Conservation (phyloP, 768 basidiomycete species). For the Porphyrellus cyaneotinctus region DNA sequence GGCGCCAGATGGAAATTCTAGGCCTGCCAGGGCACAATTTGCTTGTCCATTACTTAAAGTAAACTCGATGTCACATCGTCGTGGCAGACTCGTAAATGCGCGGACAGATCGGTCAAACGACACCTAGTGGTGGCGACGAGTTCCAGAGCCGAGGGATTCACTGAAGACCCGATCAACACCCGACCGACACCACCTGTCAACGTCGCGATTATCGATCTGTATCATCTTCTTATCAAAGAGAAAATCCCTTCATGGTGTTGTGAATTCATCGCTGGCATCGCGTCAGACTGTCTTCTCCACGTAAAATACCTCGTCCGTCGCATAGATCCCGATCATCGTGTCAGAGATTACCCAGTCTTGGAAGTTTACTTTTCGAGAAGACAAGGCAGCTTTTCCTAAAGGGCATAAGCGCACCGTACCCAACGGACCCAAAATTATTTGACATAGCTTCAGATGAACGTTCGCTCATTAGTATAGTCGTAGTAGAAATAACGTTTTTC, state of each 20-base stretch:
- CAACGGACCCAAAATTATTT: constrained; percentile 14
- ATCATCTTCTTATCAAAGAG: constrained; percentile 11
- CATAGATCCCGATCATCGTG: constrained; percentile 12
- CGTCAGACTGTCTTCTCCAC: constrained; percentile 19
- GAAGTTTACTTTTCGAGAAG: constrained; percentile 9
- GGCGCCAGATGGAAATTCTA: not conserved
- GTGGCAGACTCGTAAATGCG: not conserved
- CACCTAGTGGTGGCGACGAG: constrained; percentile 3
- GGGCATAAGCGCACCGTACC: constrained; percentile 12
- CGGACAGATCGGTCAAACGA: constrained; percentile 3
- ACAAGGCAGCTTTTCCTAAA: constrained; percentile 12
- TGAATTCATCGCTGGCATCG: constrained; percentile 7
- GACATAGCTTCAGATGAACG: constrained; percentile 4
- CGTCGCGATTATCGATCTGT: constrained; percentile 19
- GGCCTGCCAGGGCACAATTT: too few relatives aligned
- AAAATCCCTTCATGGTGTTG: constrained; percentile 7
- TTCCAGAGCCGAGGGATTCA: constrained; percentile 13
- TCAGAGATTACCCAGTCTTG: constrained; percentile 7
- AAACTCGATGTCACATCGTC: not conserved
- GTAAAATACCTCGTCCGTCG: constrained; percentile 13
- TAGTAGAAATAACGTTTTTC: not conserved
- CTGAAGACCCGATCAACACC: constrained; percentile 9
- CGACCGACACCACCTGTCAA: not conserved
- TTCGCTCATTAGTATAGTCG: constrained; percentile 3
- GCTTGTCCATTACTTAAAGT: not conserved